These are phyloP conservation scores for Leishmania martiniquensis DNA, from an alignment of 208 protist genomes.

Conservation along the genomic window DNA sequence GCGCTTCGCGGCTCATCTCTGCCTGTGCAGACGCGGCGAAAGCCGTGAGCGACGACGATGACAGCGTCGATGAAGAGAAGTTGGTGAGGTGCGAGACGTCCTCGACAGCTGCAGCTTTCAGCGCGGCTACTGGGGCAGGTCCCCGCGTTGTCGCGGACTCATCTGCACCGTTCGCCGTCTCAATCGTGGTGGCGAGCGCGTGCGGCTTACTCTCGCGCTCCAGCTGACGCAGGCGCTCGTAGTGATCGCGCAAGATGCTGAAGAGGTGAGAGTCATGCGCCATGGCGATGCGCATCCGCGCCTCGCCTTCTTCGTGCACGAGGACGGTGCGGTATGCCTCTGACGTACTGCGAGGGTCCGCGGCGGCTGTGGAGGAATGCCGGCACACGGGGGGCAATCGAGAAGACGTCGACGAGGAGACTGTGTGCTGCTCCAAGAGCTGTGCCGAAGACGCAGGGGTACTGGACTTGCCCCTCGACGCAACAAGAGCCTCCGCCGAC, in stretches of 20 bases:
- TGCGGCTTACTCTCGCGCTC: neutral
- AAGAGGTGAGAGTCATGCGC: neutral
- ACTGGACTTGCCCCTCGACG: neutral
- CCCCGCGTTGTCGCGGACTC: neutral
- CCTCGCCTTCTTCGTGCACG: conserved; percentile 2
- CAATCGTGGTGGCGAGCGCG: neutral
- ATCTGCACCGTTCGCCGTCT: neutral
- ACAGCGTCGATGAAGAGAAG: neutral
- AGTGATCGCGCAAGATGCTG: neutral
- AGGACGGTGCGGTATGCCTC: neutral
- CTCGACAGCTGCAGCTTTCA: neutral
- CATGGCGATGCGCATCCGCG: conserved; percentile 5
- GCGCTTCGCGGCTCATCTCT: neutral
- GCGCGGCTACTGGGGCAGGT: neutral
- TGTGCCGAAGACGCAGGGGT: neutral
- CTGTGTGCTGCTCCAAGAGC: neutral
- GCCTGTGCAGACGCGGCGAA: neutral
- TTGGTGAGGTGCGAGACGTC: neutral
- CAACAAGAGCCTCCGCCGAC: too few species aligned
- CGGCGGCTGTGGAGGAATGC: neutral
- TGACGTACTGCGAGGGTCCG: neutral
- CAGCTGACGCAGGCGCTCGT: neutral
- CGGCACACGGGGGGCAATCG: neutral
- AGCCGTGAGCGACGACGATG: neutral
- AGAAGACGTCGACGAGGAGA: neutral